phyloP scores from a whole-genome alignment of 2,329 filamentous ascomycete species.

The Exophiala spinifera region DNA sequence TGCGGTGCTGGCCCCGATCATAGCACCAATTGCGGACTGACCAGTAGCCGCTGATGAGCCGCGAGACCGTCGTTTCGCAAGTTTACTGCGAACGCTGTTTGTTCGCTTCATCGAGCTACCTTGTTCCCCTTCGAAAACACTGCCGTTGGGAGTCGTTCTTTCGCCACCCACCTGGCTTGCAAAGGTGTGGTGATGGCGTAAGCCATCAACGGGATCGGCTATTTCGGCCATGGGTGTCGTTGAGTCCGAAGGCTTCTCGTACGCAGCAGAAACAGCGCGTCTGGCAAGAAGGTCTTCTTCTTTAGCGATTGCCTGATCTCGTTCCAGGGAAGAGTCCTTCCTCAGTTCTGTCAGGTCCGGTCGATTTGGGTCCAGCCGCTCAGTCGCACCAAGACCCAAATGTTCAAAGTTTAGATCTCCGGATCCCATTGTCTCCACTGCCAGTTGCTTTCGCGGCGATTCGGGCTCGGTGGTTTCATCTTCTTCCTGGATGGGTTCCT shows the following conservation, averaged over 20 bases:
- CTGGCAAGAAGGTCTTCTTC: slow-evolving; percentile 59
- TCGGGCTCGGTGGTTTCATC: slow-evolving; percentile 37
- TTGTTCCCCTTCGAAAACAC: slow-evolving; percentile 61
- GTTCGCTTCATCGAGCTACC: slow-evolving; percentile 56
- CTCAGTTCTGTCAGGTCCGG: slow-evolving; percentile 35
- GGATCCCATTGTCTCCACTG: slow-evolving; percentile 82
- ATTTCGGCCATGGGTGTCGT: slow-evolving; percentile 39
- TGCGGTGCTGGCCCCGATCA: slow-evolving; percentile 66
- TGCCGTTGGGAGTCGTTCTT: slow-evolving; percentile 63
- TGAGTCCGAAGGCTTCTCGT: slow-evolving; percentile 46
- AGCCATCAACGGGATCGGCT: slow-evolving; percentile 35
- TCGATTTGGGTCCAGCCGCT: slow-evolving; percentile 32
- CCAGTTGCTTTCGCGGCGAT: slow-evolving; percentile 62
- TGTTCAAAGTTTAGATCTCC: slow-evolving; percentile 88
- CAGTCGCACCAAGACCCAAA: slow-evolving; percentile 62
- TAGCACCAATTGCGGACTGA: slow-evolving; percentile 64
- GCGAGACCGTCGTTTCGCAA: slow-evolving; percentile 67
- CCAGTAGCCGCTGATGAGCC: slow-evolving; percentile 74
- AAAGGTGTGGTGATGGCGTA: slow-evolving; percentile 29
- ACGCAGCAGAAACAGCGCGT: slow-evolving; percentile 60
- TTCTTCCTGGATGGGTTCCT: slow-evolving; percentile 32
- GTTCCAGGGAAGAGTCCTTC: slow-evolving; percentile 37
- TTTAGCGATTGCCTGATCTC: slow-evolving; percentile 55
- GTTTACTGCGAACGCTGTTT: slow-evolving; percentile 65
- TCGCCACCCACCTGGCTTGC: slow-evolving; percentile 47